Evolutionary conservation across 257 asterid species (phyloP).

Genomic region (Hygrophila difformis): DNA sequence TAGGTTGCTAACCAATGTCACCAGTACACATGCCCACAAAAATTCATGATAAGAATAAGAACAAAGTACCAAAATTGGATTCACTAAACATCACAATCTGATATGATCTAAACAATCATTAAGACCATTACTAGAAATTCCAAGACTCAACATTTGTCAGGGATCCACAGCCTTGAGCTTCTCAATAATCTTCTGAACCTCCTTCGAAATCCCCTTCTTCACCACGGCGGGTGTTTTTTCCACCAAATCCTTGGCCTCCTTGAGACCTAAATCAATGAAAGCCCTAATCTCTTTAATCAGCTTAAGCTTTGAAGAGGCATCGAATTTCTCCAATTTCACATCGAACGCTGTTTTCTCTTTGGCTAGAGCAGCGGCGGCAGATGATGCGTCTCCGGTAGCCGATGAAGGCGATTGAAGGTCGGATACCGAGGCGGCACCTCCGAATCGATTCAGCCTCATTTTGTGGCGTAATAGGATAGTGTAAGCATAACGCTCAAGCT

Average conservation of each 20-base stretch:
- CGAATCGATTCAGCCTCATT: conserved; percentile 58
- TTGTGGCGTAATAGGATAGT: conserved; percentile 50
- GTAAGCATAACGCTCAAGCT: conserved; percentile 69
- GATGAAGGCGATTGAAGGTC: conserved; percentile 23
- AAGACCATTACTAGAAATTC: not conserved
- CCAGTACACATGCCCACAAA: not conserved
- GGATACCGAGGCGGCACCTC: conserved; percentile 38
- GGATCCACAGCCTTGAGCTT: conserved; percentile 72
- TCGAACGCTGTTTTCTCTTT: conserved; percentile 69
- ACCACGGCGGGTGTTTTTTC: conserved; percentile 73
- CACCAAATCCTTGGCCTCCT: conserved; percentile 83
- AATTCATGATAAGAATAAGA: not conserved
- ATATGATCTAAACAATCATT: not conserved
- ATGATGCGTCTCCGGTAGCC: conserved; percentile 15
- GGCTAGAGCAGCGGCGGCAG: conserved; percentile 35
- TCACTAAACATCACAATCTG: not conserved
- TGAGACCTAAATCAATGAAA: conserved; percentile 68
- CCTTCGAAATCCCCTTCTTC: conserved; percentile 67
- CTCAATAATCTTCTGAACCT: conserved; percentile 60
- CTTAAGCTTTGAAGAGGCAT: conserved; percentile 60
- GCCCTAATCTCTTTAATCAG: conserved; percentile 83
- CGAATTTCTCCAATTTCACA: conserved; percentile 66
- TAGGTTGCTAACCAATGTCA: too few relatives aligned
- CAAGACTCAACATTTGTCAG: conserved; percentile 13
- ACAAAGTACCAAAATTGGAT: not conserved